Conservation (phyloP, 345 rosid species). For the Combretum micranthum region DNA sequence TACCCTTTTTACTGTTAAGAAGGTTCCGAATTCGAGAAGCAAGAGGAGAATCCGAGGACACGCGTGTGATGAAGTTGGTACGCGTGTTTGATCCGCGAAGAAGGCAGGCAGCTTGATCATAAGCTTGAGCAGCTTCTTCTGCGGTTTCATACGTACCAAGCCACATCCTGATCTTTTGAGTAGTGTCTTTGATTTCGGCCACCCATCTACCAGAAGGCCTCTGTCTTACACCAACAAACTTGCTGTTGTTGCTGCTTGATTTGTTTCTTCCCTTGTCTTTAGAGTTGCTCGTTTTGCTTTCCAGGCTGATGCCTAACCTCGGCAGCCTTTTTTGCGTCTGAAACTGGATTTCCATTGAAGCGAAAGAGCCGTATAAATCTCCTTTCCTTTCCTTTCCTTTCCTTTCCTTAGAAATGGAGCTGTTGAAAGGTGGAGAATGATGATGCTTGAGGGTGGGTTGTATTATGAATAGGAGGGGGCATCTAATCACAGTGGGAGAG, state of each 20-base stretch:
- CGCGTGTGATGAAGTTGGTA: slow-evolving; percentile 54
- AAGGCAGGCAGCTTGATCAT: slow-evolving; percentile 76
- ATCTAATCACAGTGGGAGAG: no score
- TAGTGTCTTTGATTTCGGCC: slow-evolving; percentile 77
- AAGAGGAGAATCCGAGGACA: slow-evolving; percentile 50
- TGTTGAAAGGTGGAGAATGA: no score
- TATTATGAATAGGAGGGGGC: no score
- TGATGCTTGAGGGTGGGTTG: no score
- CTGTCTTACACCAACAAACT: slow-evolving; percentile 65
- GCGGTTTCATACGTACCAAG: slow-evolving; percentile 75
- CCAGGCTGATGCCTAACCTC: slow-evolving; percentile 1
- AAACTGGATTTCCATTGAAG: slow-evolving; percentile 44
- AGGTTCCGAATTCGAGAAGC: slow-evolving; percentile 56
- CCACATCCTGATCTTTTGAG: slow-evolving; percentile 74
- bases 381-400: no score
- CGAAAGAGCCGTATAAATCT: no score
- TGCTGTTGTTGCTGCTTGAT: slow-evolving; percentile 21
- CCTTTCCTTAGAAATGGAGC: no score
- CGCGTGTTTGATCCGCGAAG: slow-evolving; percentile 74
- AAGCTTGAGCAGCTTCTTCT: slow-evolving; percentile 69
- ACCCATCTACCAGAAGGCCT: slow-evolving; percentile 86
- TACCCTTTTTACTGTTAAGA: slow-evolving; percentile 38
- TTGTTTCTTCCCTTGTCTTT: slow-evolving; percentile 32
- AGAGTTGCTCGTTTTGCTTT: slow-evolving; percentile 26
- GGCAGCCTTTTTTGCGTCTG: slow-evolving; percentile 25